Percentiles rank a stretch among this genome's conserved stretches.
Conservation (phyloP, 2,329 filamentous ascomycete species). For the Aspergillus flavus region DNA sequence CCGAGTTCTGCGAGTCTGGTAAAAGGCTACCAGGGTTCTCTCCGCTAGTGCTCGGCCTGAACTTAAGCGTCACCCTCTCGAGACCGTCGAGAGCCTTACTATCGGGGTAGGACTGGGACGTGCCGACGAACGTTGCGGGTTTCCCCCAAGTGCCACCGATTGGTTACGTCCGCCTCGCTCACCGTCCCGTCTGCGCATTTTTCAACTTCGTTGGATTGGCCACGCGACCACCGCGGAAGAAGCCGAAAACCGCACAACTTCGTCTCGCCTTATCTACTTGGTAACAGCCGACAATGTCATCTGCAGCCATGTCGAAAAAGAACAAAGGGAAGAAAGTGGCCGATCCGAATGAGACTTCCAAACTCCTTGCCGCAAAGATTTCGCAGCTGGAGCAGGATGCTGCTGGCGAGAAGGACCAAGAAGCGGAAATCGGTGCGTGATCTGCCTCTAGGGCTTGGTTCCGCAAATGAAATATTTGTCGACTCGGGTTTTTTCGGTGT, state of each 20-base stretch:
- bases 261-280: neutral
- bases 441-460: conserved; percentile 4
- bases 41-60: conserved; percentile 23
- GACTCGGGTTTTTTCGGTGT: neutral
- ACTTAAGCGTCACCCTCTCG: conserved; percentile 8
- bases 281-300: conserved; percentile 41
- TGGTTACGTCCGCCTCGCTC: conserved; percentile 18
- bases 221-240: conserved; percentile 50
- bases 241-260: conserved; percentile 41
- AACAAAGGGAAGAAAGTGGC: conserved; percentile 80
- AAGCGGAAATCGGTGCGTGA: conserved; percentile 86
- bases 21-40: conserved; percentile 29
- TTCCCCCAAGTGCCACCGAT: conserved; percentile 19
- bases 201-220: conserved; percentile 43
- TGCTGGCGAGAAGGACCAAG: conserved; percentile 91
- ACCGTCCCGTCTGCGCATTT: conserved; percentile 29
- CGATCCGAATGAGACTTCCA: conserved; percentile 86
- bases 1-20: conserved; percentile 33
- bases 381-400: conserved; percentile 93
- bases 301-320: conserved; percentile 67
- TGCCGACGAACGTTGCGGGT: conserved; percentile 12
- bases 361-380: conserved; percentile 89
- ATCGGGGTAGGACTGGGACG: conserved; percentile 1
- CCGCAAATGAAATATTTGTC: neutral
- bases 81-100: neutral